These are phyloP conservation scores for Hypoxylon intermedium DNA, from an alignment of 495 filamentous ascomycete genomes.

Conservation along the genomic window DNA sequence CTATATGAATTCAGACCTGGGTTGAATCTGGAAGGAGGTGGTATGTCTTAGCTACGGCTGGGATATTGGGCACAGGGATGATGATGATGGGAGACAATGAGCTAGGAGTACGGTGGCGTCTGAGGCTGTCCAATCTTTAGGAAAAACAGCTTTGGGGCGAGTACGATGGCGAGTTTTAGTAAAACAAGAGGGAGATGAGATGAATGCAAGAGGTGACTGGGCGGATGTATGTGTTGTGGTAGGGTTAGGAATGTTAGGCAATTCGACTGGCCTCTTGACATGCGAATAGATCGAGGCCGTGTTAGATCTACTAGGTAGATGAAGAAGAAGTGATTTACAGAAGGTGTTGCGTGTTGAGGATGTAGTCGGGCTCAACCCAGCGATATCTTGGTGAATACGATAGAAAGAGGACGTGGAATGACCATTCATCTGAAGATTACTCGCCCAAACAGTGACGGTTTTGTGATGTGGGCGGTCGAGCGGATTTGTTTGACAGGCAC, in stretches of 20 bases:
- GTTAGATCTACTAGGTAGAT: conserved; percentile 4
- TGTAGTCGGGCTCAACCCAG: not conserved
- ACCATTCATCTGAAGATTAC: conserved; percentile 26
- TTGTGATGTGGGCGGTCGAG: conserved; percentile 2
- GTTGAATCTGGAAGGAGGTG: conserved; percentile 15
- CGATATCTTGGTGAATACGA: not conserved
- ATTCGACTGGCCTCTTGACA: conserved; percentile 4
- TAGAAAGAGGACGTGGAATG: conserved; percentile 4
- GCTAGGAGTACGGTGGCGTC: conserved; percentile 32
- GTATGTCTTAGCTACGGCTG: conserved; percentile 34
- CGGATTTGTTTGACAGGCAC: not conserved
- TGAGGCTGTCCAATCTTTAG: conserved; percentile 28
- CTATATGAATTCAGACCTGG: conserved; percentile 7
- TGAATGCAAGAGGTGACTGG: not conserved
- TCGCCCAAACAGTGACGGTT: not conserved
- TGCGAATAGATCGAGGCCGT: not conserved
- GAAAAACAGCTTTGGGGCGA: conserved; percentile 21
- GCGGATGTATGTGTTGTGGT: conserved; percentile 6
- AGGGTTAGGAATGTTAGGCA: conserved; percentile 13
- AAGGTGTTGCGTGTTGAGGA: not conserved
- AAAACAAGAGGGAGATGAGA: conserved; percentile 12
- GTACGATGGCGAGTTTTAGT: conserved; percentile 3
- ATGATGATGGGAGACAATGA: conserved; percentile 12
- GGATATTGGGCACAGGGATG: conserved; percentile 22
- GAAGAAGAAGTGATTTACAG: not conserved